These are phyloP conservation scores for Dendrobium chrysotoxum DNA, from an alignment of 106 monocot genomes.

Conservation along the genomic window DNA sequence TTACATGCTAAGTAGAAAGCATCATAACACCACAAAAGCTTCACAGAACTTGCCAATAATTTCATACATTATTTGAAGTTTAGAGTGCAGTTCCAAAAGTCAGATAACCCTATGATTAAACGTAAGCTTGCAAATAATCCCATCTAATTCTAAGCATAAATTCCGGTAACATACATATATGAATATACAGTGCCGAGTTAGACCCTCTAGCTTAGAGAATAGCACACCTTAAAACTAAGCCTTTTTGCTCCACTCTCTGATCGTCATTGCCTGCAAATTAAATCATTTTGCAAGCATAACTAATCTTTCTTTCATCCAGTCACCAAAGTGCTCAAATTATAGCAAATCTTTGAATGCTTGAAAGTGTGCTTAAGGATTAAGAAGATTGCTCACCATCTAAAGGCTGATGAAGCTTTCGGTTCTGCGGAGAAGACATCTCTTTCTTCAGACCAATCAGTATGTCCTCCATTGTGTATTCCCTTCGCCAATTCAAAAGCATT, in stretches of 20 bases:
- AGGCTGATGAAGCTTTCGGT: constrained; percentile 54
- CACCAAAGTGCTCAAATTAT: too few relatives aligned
- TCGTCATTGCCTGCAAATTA: constrained; percentile 48
- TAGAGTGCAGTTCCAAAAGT: too few relatives aligned
- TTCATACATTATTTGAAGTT: neutral
- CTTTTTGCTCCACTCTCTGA: constrained; percentile 58
- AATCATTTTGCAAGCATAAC: neutral
- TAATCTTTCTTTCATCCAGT: too few relatives aligned
- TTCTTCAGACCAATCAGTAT: constrained; percentile 56
- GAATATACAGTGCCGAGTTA: neutral
- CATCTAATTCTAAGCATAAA: neutral
- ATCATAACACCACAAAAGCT: neutral
- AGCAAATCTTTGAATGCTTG: neutral
- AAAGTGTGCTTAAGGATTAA: too few relatives aligned
- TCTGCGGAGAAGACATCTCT: constrained; percentile 71
- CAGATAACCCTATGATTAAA: too few relatives aligned
- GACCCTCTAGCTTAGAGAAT: constrained; percentile 32
- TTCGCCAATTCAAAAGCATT: constrained; percentile 63
- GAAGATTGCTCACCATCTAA: constrained; percentile 36
- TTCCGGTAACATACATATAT: neutral
- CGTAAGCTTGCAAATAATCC: neutral
- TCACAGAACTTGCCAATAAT: neutral
- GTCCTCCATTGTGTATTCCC: constrained; percentile 79
- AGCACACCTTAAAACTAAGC: constrained; percentile 43
- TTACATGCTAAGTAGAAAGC: too few relatives aligned